Percentiles rank a stretch among this genome's conserved stretches.
Evolutionary conservation across 2,329 filamentous ascomycete genomes (phyloP).

Genomic region (Penicillium capsulatum): DNA sequence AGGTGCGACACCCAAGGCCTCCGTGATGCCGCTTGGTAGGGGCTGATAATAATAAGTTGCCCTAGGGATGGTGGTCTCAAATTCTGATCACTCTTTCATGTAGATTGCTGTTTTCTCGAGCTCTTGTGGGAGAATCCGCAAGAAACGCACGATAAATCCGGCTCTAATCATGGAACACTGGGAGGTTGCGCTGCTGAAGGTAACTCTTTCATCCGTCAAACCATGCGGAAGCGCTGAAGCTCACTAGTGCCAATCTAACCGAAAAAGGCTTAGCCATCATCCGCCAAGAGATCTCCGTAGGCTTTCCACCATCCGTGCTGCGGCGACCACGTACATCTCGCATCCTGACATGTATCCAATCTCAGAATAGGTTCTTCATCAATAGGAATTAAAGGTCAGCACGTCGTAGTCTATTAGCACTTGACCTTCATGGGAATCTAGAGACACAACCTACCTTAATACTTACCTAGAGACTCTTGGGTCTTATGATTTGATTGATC

Average conservation of each 20-base stretch:
- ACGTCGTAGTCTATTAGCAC: slow-evolving; percentile 1
- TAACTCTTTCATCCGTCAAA: slow-evolving; percentile 2
- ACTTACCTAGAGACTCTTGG: slow-evolving; percentile 1
- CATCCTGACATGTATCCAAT: slow-evolving; percentile 1
- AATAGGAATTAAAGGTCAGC: slow-evolving; percentile 1
- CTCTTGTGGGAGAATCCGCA: background rate
- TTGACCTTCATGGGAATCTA: slow-evolving; percentile 1
- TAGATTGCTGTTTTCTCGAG: background rate
- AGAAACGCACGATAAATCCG: background rate
- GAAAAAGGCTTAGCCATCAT: slow-evolving; percentile 7
- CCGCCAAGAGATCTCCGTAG: slow-evolving; percentile 5
- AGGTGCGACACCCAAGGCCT: background rate
- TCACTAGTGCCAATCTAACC: slow-evolving; percentile 10
- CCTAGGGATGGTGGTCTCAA: background rate
- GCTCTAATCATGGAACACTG: slow-evolving; percentile 1
- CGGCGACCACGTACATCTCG: background rate
- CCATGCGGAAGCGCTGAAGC: slow-evolving; percentile 10
- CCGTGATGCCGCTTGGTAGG: background rate
- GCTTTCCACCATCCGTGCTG: background rate
- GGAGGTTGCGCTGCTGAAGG: background rate
- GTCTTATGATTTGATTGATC: background rate
- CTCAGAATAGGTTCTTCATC: slow-evolving; percentile 1
- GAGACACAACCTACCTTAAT: background rate
- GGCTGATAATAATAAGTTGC: slow-evolving; percentile 1
- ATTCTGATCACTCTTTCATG: slow-evolving; percentile 1